These are phyloP conservation scores for Tricholoma sp. DNA, from an alignment of 768 basidiomycete species.

Conservation along the genomic window DNA sequence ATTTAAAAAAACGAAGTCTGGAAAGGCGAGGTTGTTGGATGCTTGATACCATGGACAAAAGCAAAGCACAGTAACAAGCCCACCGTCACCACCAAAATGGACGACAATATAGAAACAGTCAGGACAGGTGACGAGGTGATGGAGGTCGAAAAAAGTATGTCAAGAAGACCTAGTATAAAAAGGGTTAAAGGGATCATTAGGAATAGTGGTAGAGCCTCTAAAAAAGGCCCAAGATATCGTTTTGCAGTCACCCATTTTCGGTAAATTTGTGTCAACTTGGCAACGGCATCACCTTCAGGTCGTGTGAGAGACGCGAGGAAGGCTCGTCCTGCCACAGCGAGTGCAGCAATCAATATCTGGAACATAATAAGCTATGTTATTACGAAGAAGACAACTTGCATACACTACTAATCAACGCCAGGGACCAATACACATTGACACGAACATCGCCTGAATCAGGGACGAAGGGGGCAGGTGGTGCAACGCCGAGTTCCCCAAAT, in stretches of 20 bases:
- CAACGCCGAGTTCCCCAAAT: background rate
- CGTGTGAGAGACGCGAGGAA: constrained; percentile 9
- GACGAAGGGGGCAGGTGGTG: constrained; percentile 1
- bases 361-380: background rate
- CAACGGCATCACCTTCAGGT: constrained; percentile 8
- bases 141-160: constrained; percentile 6
- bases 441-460: constrained; percentile 10
- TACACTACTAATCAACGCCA: constrained; percentile 13
- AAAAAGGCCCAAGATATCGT: constrained; percentile 4
- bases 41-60: no score
- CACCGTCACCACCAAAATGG: no score
- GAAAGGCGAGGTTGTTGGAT: no score
- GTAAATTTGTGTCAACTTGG: constrained; percentile 9
- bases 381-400: background rate
- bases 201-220: constrained; percentile 9
- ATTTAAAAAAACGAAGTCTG: no score
- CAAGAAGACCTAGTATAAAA: constrained; percentile 11
- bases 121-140: background rate
- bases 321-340: constrained; percentile 11
- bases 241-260: constrained; percentile 8
- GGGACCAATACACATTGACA: constrained; percentile 14
- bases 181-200: constrained; percentile 11
- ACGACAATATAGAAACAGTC: no score
- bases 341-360: constrained; percentile 13
- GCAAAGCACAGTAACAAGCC: no score